Evolutionary conservation across 2,329 filamentous ascomycete genomes (phyloP), one percentile per base, ranked within the genome.

Genomic region (Alternaria hordeiaustralica): DNA sequence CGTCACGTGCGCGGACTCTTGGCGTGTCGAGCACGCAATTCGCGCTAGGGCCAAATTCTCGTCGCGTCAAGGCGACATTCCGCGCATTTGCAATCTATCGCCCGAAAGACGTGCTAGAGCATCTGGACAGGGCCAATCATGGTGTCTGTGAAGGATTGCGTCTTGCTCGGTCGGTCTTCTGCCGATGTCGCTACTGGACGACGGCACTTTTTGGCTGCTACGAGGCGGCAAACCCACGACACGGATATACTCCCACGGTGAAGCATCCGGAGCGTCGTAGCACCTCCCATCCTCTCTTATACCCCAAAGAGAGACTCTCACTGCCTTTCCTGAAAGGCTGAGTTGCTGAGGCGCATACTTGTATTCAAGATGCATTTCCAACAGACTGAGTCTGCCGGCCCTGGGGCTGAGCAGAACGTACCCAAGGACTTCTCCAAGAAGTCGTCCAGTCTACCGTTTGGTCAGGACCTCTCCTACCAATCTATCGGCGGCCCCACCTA

Each of bases 401-500:
- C 77, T 61, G 76, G 68, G 30, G 76, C 72, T 50, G 76, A 74
- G 72, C 68, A 76, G 53, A 68, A 66, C 45, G 43, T 68, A 10
- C 65, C 72, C 50, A 81, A 79, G 66, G 60, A 68, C 59, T 83
- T 81, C 73, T 72, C 69, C 46, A 74, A 82, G 60, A 80, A 83
- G 72, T 85, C 84, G 5, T 82, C 83, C 15, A 83, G 81, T 56
- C 79, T 87, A 26, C 85, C 86, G 2, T 87, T 87, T 63, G 85
- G 85, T 54, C 84, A 86, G 69, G 72, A 84, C 64, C 79, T 86
- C 61, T 69, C 83, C 33, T 80, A 88, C 63, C 82, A 82, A 58
- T 84, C 84, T 63, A 92, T 98, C 80, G 90, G 87, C 64, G 96
- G 95, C 15, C 92, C 95, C 70, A 96, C 92, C 60, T 99, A 99